Percentiles rank a stretch among this genome's conserved stretches.
phyloP scores from a whole-genome alignment of 345 rosid genomes.

The Cardamine resedifolia region DNA sequence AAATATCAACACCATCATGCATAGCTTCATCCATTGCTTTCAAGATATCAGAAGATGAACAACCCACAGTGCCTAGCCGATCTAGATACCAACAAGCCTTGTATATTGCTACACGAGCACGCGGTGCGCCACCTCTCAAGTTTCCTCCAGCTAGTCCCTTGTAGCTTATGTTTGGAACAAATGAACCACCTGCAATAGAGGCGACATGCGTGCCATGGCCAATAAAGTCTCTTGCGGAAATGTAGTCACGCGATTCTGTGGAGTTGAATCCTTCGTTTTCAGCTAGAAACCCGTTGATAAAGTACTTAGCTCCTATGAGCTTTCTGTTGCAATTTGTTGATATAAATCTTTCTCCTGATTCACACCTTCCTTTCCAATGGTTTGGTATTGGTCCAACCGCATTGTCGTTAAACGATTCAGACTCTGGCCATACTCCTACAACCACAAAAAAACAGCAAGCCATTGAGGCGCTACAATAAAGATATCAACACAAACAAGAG shows the following conservation, averaged over 20 bases:
- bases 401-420: constrained; percentile 12
- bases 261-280: constrained; percentile 44
- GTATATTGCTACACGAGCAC: constrained; percentile 50
- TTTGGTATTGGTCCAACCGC: constrained; percentile 10
- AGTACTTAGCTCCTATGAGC: constrained; percentile 56
- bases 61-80: not conserved
- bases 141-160: constrained; percentile 50
- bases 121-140: constrained; percentile 47
- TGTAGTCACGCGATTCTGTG: constrained; percentile 31
- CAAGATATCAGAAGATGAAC: constrained; percentile 45
- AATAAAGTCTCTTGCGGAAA: constrained; percentile 49
- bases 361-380: constrained; percentile 30
- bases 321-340: constrained; percentile 44
- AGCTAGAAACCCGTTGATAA: constrained; percentile 48
- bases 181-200: constrained; percentile 51
- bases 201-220: constrained; percentile 59
- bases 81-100: constrained; percentile 55
- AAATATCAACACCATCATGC: constrained; percentile 52
- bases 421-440: constrained; percentile 29
- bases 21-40: constrained; percentile 57
- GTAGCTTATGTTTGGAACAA: constrained; percentile 43
- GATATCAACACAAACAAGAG: not conserved
- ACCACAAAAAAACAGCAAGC: not conserved
- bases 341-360: constrained; percentile 28
- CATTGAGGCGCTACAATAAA: not conserved